Evolutionary conservation across 306 rosid species (phyloP).

Genomic region (Lablab purpureus): DNA sequence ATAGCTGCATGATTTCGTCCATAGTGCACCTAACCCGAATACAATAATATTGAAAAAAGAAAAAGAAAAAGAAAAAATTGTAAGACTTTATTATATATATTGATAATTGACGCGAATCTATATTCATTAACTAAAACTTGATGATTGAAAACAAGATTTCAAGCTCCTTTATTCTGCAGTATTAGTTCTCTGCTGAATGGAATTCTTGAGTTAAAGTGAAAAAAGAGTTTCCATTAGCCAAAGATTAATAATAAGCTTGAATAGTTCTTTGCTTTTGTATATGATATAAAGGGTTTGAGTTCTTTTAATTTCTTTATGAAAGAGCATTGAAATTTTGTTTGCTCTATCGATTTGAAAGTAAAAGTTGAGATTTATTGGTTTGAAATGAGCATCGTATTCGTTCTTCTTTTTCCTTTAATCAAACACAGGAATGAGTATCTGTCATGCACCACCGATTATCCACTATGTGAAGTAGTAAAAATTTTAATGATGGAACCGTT

Average conservation of each 20-base stretch:
- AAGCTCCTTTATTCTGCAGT: neutral
- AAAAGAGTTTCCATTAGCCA: conserved; percentile 5
- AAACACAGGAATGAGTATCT: conserved; percentile 20
- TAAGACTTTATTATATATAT: neutral
- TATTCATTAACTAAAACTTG: neutral
- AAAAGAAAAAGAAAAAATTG: neutral
- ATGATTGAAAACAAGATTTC: conserved; percentile 6
- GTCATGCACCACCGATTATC: conserved; percentile 45
- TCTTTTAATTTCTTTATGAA: conserved; percentile 18
- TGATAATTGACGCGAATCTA: neutral
- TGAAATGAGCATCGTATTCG: conserved; percentile 22
- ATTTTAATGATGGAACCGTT: conserved; percentile 44
- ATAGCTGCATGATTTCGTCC: conserved; percentile 4
- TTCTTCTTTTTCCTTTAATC: conserved; percentile 9
- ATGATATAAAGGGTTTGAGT: neutral
- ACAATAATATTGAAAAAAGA: neutral
- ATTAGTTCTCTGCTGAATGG: neutral
- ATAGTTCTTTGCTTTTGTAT: no score
- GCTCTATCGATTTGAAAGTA: conserved; percentile 12
- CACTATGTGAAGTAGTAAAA: conserved; percentile 21
- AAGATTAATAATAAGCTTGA: conserved; percentile 3
- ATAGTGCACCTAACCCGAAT: conserved; percentile 27
- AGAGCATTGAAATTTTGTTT: conserved; percentile 36
- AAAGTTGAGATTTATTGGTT: neutral
- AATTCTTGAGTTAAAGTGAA: conserved; percentile 29